phyloP scores from a whole-genome alignment of 2,329 filamentous ascomycete species.

The Phialocephala subalpina region DNA sequence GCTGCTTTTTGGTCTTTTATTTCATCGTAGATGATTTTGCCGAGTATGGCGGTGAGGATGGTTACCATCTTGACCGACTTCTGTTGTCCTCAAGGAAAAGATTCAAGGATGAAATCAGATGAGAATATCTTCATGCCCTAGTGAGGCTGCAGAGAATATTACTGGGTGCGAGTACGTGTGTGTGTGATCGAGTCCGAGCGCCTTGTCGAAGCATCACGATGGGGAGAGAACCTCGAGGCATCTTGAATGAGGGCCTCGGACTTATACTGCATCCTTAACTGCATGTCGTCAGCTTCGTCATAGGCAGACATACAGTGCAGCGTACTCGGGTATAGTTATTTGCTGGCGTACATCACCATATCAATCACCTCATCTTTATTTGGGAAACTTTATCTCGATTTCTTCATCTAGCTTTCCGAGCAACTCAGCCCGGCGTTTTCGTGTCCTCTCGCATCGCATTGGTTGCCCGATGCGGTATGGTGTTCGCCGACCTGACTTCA shows the following conservation, averaged over 20 bases:
- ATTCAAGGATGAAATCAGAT: no score
- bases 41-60: neutral
- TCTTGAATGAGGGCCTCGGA: neutral
- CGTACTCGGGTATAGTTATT: no score
- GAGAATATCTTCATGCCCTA: no score
- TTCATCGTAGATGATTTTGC: constrained; percentile 6
- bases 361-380: no score
- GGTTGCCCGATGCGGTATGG: neutral
- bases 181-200: no score
- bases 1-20: neutral
- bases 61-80: neutral
- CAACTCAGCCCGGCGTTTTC: neutral
- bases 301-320: no score
- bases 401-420: neutral
- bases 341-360: no score
- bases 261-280: neutral
- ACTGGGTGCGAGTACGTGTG: no score
- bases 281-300: neutral
- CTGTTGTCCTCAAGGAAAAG: neutral
- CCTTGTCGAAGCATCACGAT: neutral
- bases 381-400: no score
- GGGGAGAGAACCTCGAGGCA: neutral
- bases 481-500: neutral
- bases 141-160: no score
- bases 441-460: neutral